Percentiles rank a stretch among this genome's conserved stretches.
Evolutionary conservation across 2,329 filamentous ascomycete genomes (phyloP).

Genomic region (Dissoconium aciculare): DNA sequence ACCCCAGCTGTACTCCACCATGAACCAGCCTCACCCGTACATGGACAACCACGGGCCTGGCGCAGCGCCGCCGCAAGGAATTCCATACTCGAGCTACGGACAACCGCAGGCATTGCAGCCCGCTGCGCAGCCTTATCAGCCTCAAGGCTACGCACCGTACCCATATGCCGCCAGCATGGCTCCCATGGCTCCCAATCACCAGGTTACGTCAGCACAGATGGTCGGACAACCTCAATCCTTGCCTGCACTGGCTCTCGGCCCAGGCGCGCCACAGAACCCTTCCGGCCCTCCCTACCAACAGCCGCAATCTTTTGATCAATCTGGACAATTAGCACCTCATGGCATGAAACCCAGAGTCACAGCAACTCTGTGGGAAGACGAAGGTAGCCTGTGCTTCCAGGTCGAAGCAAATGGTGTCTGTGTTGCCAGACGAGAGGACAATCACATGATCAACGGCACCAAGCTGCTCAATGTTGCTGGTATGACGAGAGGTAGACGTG

Average conservation of each 20-base stretch:
- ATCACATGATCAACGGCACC: conserved; percentile 98
- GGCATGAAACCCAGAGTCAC: conserved; percentile 95
- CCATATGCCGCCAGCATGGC: conserved; percentile 62
- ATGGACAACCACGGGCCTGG: conserved; percentile 57
- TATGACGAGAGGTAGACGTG: conserved; percentile 89
- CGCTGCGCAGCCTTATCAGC: conserved; percentile 30
- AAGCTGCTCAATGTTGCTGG: conserved; percentile 94
- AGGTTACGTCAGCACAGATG: conserved; percentile 50
- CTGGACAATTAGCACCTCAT: conserved; percentile 80
- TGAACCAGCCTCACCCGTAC: conserved; percentile 72
- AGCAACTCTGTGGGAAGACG: conserved; percentile 94
- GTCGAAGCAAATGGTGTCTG: conserved; percentile 94
- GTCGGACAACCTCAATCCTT: conserved; percentile 44
- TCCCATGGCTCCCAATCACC: conserved; percentile 57
- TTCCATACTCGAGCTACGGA: conserved; percentile 57
- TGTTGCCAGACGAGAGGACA: conserved; percentile 87
- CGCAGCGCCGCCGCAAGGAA: conserved; percentile 56
- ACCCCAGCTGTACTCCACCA: conserved; percentile 34
- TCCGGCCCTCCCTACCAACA: conserved; percentile 11
- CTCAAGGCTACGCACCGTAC: conserved; percentile 51
- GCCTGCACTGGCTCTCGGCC: conserved; percentile 28
- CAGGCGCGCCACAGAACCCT: conserved; percentile 12
- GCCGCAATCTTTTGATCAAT: conserved; percentile 53
- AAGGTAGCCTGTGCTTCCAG: conserved; percentile 93
- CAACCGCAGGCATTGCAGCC: conserved; percentile 42